Evolutionary conservation across 371 early-diverging fungal genomes (phyloP).

Genomic region (Blakeslea trispora): DNA sequence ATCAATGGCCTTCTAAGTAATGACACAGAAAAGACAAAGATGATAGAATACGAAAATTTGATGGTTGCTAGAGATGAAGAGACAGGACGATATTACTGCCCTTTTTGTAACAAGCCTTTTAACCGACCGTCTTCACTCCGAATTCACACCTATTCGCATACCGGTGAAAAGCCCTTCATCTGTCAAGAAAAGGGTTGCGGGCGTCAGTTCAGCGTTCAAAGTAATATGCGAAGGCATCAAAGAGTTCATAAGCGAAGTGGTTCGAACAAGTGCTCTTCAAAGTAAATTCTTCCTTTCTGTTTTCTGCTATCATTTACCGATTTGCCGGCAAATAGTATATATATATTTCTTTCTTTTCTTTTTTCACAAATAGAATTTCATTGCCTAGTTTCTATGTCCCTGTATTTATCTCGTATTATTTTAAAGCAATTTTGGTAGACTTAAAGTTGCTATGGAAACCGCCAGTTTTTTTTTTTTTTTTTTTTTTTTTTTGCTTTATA

Average conservation of each 20-base stretch:
- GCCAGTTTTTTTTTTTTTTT: background rate
- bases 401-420: background rate
- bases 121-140: constrained; percentile 49
- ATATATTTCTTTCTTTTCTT: constrained; percentile 1
- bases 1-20: background rate
- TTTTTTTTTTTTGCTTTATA: too few species aligned
- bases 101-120: constrained; percentile 37
- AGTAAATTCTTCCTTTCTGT: constrained; percentile 1
- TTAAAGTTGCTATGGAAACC: too few species aligned
- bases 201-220: constrained; percentile 70
- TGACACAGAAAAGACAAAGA: constrained; percentile 4
- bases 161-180: constrained; percentile 74
- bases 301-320: constrained; percentile 4
- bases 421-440: too few species aligned
- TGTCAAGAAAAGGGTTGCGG: constrained; percentile 68
- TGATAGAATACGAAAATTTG: constrained; percentile 14
- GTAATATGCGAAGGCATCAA: constrained; percentile 75
- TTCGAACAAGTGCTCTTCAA: constrained; percentile 10
- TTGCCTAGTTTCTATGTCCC: background rate
- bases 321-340: constrained; percentile 9
- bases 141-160: constrained; percentile 74
- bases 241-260: constrained; percentile 47
- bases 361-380: background rate
- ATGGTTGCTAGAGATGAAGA: constrained; percentile 25
- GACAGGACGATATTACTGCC: constrained; percentile 32